Percentiles rank a stretch among this genome's conserved stretches.
These are phyloP conservation scores for Ceratorhiza oryzae-sativae DNA, from an alignment of 1,284 basidiomycete genomes.

Conservation along the genomic window DNA sequence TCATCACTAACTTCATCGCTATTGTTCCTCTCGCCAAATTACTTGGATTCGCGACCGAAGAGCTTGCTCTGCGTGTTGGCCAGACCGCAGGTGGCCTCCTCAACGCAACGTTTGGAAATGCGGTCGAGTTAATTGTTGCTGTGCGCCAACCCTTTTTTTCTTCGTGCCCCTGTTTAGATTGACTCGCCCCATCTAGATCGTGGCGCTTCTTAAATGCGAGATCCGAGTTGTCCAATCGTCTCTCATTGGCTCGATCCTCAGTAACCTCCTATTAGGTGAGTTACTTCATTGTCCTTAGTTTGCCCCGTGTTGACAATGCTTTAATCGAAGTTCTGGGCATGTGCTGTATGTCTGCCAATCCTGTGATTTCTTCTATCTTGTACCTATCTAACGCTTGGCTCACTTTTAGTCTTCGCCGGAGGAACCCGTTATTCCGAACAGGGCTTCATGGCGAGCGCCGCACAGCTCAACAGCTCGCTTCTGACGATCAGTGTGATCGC, in stretches of 20 bases:
- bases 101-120: slow-evolving; percentile 63
- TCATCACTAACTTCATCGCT: slow-evolving; percentile 41
- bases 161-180: background rate
- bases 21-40: slow-evolving; percentile 80
- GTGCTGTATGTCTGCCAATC: slow-evolving; percentile 54
- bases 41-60: slow-evolving; percentile 87
- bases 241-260: slow-evolving; percentile 78
- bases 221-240: slow-evolving; percentile 49
- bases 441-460: slow-evolving; percentile 68
- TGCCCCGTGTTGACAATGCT: background rate
- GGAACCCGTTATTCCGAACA: slow-evolving; percentile 73
- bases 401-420: slow-evolving; percentile 61
- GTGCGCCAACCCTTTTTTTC: background rate
- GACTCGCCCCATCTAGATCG: slow-evolving; percentile 39
- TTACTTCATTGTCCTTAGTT: background rate
- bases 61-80: slow-evolving; percentile 80
- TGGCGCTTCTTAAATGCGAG: slow-evolving; percentile 49
- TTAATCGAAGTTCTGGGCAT: slow-evolving; percentile 49
- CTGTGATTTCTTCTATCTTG: background rate
- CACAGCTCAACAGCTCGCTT: slow-evolving; percentile 56
- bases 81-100: slow-evolving; percentile 86
- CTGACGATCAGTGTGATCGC: slow-evolving; percentile 58
- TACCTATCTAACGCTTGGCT: slow-evolving; percentile 33
- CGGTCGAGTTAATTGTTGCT: slow-evolving; percentile 51
- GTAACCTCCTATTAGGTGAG: slow-evolving; percentile 58